Base-by-base conservation (phyloP, 1,139 yeast genomes). In the Lodderomyces oxycetoniae region DNA sequence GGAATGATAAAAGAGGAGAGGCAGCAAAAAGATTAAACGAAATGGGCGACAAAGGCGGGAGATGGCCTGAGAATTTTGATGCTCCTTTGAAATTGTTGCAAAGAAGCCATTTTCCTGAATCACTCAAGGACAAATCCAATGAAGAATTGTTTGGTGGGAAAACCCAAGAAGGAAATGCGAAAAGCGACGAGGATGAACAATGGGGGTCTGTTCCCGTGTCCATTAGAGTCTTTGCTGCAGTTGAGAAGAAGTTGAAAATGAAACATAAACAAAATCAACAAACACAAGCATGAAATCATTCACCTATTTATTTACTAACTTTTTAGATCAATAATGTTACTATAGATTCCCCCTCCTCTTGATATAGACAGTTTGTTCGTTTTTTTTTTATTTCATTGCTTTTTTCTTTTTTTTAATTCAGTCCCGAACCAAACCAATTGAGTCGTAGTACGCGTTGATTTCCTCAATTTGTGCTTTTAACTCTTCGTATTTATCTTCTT, bases 21-120 rank as follows among this genome's bases (percentile, higher is more conserved):
- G 96, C 96, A 0, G 85, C 82, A 0, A 40, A 56, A n/a, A 61
- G 59, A 15, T 60, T 88, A 31, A 59, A 51, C n/a, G n/a, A 10
- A 7, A 12, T 12, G 26, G 26, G 9, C 7, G 50, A 59, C 20
- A 59, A 64, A 3, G 70, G 73, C 10, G 80, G 76, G 22, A 53
- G 67, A 26, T 88, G 97, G 97, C 97, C 96, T 0, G 68, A 61
- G 17, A 78, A 79, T 44, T 85, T 87, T 58, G 73, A 87, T 48
- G 79, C 94, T 2, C 95, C 95, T 0, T 48, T 66, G 13, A 53
- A 55, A 41, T 42, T 47, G 30, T 52, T 68, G 31, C 39, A 45
- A 8, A 41, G 46, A 10, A 60, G 59, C 25, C 68, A 67, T 46
- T 48, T 63, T 8, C 74, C 74, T 1, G 39, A 43, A 29, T 47